These are phyloP conservation scores for Pleurotus pulmonarius DNA, from an alignment of 768 basidiomycete species.

Conservation along the genomic window DNA sequence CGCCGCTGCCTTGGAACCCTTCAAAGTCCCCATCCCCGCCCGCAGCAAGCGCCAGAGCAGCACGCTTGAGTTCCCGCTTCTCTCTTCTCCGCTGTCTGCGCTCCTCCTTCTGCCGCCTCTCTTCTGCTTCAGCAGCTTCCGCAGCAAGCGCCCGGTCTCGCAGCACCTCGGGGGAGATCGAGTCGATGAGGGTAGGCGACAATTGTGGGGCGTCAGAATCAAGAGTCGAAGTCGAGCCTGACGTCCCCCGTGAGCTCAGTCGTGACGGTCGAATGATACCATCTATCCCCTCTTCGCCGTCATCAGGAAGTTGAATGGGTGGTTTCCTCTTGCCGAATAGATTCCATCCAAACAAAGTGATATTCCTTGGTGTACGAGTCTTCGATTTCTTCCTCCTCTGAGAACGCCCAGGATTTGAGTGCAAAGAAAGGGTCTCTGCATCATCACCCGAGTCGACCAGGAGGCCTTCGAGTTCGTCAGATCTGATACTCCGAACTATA, in stretches of 20 bases:
- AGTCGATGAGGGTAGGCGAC: slow-evolving; percentile 52
- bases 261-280: slow-evolving; percentile 12
- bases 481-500: slow-evolving; percentile 29
- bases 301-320: slow-evolving; percentile 60
- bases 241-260: background rate
- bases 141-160: slow-evolving; percentile 20
- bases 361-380: slow-evolving; percentile 27
- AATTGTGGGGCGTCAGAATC: slow-evolving; percentile 72
- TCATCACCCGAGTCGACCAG: slow-evolving; percentile 45
- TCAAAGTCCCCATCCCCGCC: slow-evolving; percentile 47
- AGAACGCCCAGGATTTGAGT: slow-evolving; percentile 51
- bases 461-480: slow-evolving; percentile 35
- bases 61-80: slow-evolving; percentile 39
- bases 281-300: slow-evolving; percentile 37
- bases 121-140: slow-evolving; percentile 33
- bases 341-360: slow-evolving; percentile 63
- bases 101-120: slow-evolving; percentile 40
- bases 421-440: slow-evolving; percentile 59
- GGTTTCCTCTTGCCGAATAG: slow-evolving; percentile 54
- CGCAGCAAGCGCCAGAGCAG: slow-evolving; percentile 33
- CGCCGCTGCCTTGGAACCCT: slow-evolving; percentile 59
- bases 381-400: slow-evolving; percentile 24
- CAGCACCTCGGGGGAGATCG: slow-evolving; percentile 40
- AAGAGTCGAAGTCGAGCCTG: slow-evolving; percentile 36
- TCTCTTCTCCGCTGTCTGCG: slow-evolving; percentile 41